Evolutionary conservation across 352 stramenopile species (phyloP).

Genomic region (Phytophthora capsici): DNA sequence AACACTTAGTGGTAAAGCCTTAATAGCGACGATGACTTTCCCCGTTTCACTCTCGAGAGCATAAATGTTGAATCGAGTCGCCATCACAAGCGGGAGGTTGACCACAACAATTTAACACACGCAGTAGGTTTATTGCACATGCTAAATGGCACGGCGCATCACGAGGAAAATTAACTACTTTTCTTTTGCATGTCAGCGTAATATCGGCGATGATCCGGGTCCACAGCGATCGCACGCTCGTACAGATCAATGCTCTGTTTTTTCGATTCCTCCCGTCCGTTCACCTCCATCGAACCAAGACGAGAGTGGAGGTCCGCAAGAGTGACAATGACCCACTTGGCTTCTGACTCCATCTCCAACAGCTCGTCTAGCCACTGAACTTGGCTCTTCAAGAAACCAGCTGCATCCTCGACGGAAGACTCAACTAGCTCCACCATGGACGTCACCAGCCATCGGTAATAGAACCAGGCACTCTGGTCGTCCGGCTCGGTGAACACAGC

Average conservation of each 20-base stretch:
- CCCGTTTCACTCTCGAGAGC: too few species aligned
- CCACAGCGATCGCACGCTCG: conserved; percentile 47
- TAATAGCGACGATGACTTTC: too few species aligned
- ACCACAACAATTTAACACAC: too few species aligned
- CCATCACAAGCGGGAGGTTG: too few species aligned
- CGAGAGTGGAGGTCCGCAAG: conserved; percentile 60
- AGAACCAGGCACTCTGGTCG: conserved; percentile 99
- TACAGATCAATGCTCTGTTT: conserved; percentile 59
- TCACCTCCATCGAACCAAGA: conserved; percentile 34
- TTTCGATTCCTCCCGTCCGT: conserved; percentile 37
- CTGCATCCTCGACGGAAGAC: conserved; percentile 45
- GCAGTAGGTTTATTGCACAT: too few species aligned
- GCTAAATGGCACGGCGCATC: too few species aligned
- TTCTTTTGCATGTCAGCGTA: conserved; percentile 64
- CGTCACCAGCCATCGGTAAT: conserved; percentile 94
- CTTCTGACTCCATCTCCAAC: conserved; percentile 75
- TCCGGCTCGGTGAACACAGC: conserved; percentile 99
- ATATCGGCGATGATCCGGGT: conserved; percentile 66
- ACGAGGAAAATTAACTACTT: not conserved
- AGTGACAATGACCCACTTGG: conserved; percentile 80
- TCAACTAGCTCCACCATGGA: conserved; percentile 68
- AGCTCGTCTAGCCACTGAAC: conserved; percentile 85
- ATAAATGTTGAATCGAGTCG: too few species aligned
- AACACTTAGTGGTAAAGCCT: too few species aligned
- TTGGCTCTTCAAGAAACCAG: conserved; percentile 72